phyloP scores from a whole-genome alignment of 768 basidiomycete species.

The Hydnomerulius pinastri region DNA sequence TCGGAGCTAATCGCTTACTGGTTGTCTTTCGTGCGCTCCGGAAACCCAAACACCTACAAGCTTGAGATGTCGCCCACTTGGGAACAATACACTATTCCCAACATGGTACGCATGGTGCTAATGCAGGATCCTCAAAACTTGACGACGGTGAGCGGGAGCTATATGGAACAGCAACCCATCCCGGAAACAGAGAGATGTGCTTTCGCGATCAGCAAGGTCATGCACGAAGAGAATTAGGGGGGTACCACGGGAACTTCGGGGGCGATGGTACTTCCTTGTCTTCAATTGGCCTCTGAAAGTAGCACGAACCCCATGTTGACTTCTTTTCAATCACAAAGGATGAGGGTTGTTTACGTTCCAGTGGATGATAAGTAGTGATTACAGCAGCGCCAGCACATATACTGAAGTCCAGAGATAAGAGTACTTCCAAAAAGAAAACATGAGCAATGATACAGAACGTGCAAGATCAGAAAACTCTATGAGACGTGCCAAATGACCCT shows the following conservation, averaged over 20 bases:
- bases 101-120: constrained; percentile 46
- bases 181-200: constrained; percentile 40
- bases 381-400: not conserved
- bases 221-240: constrained; percentile 37
- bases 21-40: constrained; percentile 62
- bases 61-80: constrained; percentile 53
- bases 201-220: constrained; percentile 37
- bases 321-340: not conserved
- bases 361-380: not conserved
- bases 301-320: not conserved
- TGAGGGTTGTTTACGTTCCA: not conserved
- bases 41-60: constrained; percentile 57
- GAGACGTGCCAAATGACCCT: not conserved
- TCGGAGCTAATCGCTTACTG: constrained; percentile 65
- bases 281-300: constrained; percentile 1
- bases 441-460: not conserved
- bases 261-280: no score
- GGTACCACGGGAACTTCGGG: no score
- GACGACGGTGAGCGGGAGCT: constrained; percentile 40
- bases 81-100: constrained; percentile 37
- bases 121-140: constrained; percentile 37
- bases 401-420: not conserved
- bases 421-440: not conserved
- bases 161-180: constrained; percentile 40
- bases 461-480: not conserved